Conservation (phyloP, 495 filamentous ascomycete genomes). For the Friedmanniomyces endolithicus region DNA sequence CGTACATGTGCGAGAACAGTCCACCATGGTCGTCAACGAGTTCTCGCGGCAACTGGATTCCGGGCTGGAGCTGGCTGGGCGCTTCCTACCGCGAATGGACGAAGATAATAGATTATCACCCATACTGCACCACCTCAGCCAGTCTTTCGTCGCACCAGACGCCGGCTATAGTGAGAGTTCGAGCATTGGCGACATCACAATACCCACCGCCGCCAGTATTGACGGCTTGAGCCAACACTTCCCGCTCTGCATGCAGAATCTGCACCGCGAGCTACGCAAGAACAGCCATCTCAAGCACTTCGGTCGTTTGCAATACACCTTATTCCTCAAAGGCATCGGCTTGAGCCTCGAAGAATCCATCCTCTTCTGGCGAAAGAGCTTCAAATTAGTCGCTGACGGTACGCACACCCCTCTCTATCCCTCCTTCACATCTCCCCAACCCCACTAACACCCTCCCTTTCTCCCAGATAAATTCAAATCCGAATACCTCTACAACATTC, state of each 20-base stretch:
- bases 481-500: constrained; percentile 91
- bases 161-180: constrained; percentile 55
- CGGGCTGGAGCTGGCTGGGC: constrained; percentile 73
- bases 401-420: constrained; percentile 39
- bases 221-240: constrained; percentile 77
- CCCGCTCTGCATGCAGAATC: constrained; percentile 85
- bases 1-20: constrained; percentile 74
- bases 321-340: constrained; percentile 96
- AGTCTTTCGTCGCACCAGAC: constrained; percentile 86
- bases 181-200: constrained; percentile 43
- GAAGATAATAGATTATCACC: constrained; percentile 93
- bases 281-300: constrained; percentile 86
- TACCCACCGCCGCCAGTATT: constrained; percentile 65
- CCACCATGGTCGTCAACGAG: constrained; percentile 77
- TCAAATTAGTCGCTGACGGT: constrained; percentile 78
- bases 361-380: constrained; percentile 81
- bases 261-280: constrained; percentile 71
- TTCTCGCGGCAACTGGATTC: constrained; percentile 67
- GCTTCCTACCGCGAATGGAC: constrained; percentile 81
- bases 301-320: constrained; percentile 85
- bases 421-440: neutral
- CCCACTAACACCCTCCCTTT: neutral
- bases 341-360: constrained; percentile 82
- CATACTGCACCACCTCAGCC: constrained; percentile 81
- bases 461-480: constrained; percentile 33